Conservation (phyloP, 2,329 filamentous ascomycete genomes). For the Emydomyces testavorans region DNA sequence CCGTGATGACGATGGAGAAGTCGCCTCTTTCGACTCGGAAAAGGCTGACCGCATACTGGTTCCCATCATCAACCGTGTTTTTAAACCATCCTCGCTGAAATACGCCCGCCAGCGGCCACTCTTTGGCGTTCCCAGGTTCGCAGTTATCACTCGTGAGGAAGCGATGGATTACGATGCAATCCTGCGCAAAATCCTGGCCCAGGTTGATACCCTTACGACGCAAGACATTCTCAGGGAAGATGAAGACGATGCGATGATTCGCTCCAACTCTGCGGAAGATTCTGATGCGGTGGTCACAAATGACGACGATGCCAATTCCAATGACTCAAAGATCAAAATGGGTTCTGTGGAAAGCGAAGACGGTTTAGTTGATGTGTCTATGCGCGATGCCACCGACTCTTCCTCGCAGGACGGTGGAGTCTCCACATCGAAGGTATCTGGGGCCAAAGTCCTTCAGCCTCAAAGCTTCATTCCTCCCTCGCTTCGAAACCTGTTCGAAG, state of each 20-base stretch:
- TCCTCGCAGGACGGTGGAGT: conserved; percentile 21
- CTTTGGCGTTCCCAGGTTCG: conserved; percentile 46
- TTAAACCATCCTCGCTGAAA: conserved; percentile 21
- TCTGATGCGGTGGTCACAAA: conserved; percentile 58
- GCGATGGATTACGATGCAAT: conserved; percentile 58
- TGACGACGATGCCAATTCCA: conserved; percentile 50
- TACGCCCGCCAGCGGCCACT: conserved; percentile 22
- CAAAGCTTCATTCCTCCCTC: conserved; percentile 48
- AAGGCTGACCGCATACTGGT: conserved; percentile 38
- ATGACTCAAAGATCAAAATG: conserved; percentile 59
- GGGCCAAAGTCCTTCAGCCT: conserved; percentile 39
- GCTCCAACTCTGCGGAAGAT: conserved; percentile 44
- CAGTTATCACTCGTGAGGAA: conserved; percentile 64
- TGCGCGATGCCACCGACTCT: conserved; percentile 51
- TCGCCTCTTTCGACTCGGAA: conserved; percentile 33
- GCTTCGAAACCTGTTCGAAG: conserved; percentile 62
- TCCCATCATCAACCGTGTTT: conserved; percentile 38
- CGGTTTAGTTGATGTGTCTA: conserved; percentile 78
- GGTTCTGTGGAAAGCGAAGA: conserved; percentile 80
- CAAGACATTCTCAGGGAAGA: conserved; percentile 50
- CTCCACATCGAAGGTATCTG: conserved; percentile 17
- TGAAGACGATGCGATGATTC: conserved; percentile 37
- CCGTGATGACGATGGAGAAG: conserved; percentile 30
- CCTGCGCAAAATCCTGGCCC: conserved; percentile 65
- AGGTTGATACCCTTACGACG: conserved; percentile 65